These are phyloP conservation scores for Trametes pubescens DNA, from an alignment of 1,284 basidiomycete species.

Conservation along the genomic window DNA sequence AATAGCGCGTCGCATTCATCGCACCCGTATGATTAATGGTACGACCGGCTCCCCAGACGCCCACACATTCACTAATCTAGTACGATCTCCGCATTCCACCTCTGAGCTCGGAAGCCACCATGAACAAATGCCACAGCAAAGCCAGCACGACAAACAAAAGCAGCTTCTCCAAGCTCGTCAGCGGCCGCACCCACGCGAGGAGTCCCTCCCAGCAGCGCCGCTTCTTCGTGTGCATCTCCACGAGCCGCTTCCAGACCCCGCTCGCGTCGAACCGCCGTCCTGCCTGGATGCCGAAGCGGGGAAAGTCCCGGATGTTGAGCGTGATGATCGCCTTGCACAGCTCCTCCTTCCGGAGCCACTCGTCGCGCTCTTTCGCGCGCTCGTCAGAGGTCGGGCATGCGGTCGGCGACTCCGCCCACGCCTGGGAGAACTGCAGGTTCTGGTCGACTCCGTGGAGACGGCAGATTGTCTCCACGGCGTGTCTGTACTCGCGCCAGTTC, in stretches of 20 bases:
- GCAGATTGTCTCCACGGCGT: constrained; percentile 23
- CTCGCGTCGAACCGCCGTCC: constrained; percentile 1
- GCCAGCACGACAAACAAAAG: not conserved
- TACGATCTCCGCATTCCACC: not conserved
- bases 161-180: constrained; percentile 3
- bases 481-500: constrained; percentile 28
- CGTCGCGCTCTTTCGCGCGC: constrained; percentile 3
- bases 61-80: not conserved
- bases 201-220: constrained; percentile 8
- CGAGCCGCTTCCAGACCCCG: constrained; percentile 9
- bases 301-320: constrained; percentile 12
- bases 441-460: not conserved
- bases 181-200: constrained; percentile 5
- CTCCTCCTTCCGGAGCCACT: constrained; percentile 22
- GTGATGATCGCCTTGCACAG: constrained; percentile 26
- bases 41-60: too few species aligned
- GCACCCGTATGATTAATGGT: too few species aligned
- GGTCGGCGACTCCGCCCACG: not conserved
- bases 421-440: constrained; percentile 11
- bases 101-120: not conserved
- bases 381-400: not conserved
- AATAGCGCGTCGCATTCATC: too few species aligned
- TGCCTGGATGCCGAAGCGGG: constrained; percentile 6
- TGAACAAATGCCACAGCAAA: not conserved
- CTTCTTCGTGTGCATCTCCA: constrained; percentile 15